These are phyloP conservation scores for Colletotrichum truncatum DNA, from an alignment of 2,329 filamentous ascomycete genomes.

Conservation along the genomic window DNA sequence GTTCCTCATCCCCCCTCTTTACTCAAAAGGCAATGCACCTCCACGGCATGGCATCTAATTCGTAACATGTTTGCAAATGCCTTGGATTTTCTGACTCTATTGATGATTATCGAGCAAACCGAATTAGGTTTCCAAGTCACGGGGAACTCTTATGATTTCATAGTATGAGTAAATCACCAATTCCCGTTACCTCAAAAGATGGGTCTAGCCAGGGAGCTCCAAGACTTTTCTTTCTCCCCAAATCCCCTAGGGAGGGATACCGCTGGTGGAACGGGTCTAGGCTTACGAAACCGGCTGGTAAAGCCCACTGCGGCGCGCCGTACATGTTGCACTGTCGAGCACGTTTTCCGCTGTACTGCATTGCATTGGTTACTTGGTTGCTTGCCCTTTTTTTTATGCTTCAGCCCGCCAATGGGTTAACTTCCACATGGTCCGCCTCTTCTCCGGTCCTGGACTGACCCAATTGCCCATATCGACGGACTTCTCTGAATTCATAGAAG, in stretches of 20 bases:
- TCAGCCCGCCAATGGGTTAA: neutral
- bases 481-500: neutral
- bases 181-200: too few species aligned
- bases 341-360: slow-evolving; percentile 15
- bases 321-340: slow-evolving; percentile 17
- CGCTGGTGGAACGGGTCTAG: neutral
- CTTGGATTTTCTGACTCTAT: slow-evolving; percentile 1
- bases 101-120: too few species aligned
- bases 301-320: neutral
- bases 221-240: too few species aligned
- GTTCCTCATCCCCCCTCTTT: neutral
- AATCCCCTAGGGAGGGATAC: neutral
- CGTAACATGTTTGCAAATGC: slow-evolving; percentile 4
- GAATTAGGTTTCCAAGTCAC: too few species aligned
- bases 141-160: too few species aligned
- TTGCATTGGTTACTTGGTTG: slow-evolving; percentile 9
- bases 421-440: too few species aligned
- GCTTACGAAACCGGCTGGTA: slow-evolving; percentile 22
- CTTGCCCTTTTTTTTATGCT: neutral
- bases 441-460: neutral
- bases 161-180: too few species aligned
- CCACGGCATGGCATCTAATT: slow-evolving; percentile 13
- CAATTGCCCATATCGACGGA: neutral
- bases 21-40: neutral
- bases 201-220: too few species aligned